Evolutionary conservation across 108 stramenopile species (phyloP).

Genomic region (Aurantiochytrium sp.): DNA sequence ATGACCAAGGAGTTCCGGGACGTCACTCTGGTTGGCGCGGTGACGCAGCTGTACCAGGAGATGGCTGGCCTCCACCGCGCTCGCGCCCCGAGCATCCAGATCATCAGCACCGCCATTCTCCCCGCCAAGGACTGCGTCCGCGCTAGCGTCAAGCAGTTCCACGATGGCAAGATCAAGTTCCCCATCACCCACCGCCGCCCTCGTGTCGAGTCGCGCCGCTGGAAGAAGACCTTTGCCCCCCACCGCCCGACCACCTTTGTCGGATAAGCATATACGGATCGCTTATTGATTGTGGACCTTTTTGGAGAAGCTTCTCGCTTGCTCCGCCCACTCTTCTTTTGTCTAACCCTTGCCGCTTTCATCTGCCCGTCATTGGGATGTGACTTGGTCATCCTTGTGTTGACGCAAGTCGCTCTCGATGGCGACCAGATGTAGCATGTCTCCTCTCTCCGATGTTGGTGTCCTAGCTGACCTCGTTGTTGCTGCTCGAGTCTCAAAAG

Average conservation of each 20-base stretch:
- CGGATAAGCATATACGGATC: conserved; percentile 24
- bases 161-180: conserved; percentile 83
- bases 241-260: conserved; percentile 51
- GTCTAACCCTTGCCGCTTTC: no score
- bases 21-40: conserved; percentile 79
- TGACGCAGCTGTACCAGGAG: conserved; percentile 95
- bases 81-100: conserved; percentile 95
- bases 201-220: conserved; percentile 58
- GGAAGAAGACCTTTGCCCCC: conserved; percentile 44
- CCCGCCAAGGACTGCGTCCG: conserved; percentile 81
- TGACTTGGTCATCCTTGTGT: no score
- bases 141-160: conserved; percentile 75
- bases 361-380: no score
- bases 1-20: conserved; percentile 99
- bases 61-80: conserved; percentile 99
- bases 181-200: conserved; percentile 90
- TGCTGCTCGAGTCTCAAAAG: no score
- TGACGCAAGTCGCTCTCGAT: no score
- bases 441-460: no score
- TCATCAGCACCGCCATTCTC: conserved; percentile 87
- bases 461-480: no score
- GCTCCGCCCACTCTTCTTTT: no score
- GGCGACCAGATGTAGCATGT: no score
- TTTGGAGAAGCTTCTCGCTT: neutral
- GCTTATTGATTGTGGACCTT: neutral